Percentiles rank a stretch among this genome's conserved stretches.
Evolutionary conservation across 2,329 filamentous ascomycete species (phyloP).

Genomic region (Penicillium sp.): DNA sequence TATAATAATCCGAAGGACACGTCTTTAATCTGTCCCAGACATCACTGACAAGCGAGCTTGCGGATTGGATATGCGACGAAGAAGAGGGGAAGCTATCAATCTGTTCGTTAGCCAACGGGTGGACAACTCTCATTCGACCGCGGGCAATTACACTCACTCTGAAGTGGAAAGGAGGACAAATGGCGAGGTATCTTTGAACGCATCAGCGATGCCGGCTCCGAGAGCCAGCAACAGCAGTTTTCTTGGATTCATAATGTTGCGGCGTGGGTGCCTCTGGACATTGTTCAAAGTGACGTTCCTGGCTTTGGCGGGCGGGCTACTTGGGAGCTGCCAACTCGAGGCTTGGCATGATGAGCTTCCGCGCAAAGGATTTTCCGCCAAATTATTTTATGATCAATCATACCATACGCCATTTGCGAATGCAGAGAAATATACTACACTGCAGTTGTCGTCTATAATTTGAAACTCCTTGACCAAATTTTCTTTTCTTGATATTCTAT

Average conservation of each 20-base stretch:
- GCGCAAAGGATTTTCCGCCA: conserved; percentile 15
- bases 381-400: conserved; percentile 3
- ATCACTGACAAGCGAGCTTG: conserved; percentile 39
- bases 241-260: conserved; percentile 36
- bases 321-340: conserved; percentile 11
- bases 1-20: conserved; percentile 72
- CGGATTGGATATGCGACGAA: conserved; percentile 41
- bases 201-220: conserved; percentile 58
- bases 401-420: not conserved
- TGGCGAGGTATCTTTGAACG: conserved; percentile 82
- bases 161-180: conserved; percentile 84
- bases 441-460: not conserved
- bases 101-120: conserved; percentile 25
- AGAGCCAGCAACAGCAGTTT: conserved; percentile 47
- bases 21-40: conserved; percentile 50
- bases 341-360: conserved; percentile 19
- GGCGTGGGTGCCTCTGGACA: not conserved
- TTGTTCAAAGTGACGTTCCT: conserved; percentile 13
- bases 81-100: conserved; percentile 33
- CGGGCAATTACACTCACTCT: conserved; percentile 55
- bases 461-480: not conserved
- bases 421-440: not conserved
- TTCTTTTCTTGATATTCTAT: not conserved
- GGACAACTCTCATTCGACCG: conserved; percentile 5
- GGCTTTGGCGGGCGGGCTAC: conserved; percentile 14